Percentiles rank a stretch among this genome's conserved stretches.
Evolutionary conservation across 2,329 filamentous ascomycete species (phyloP).

Genomic region (Trichoderma hamatum): DNA sequence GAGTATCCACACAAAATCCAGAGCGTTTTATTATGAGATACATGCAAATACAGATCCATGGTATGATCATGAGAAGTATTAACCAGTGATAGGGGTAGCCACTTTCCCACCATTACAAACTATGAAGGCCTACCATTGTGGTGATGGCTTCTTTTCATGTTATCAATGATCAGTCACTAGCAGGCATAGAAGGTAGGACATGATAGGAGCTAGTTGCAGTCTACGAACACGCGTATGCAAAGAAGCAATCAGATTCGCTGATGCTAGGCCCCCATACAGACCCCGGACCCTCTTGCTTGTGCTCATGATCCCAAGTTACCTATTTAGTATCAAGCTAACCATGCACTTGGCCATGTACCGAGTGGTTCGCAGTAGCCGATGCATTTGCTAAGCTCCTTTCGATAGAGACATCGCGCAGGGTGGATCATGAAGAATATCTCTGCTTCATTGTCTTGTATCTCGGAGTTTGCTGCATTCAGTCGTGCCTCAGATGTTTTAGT

Average conservation of each 20-base stretch:
- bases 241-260: slow-evolving; percentile 14
- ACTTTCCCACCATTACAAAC: too few species aligned
- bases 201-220: not conserved
- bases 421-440: not conserved
- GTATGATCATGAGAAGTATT: not conserved
- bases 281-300: not conserved
- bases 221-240: slow-evolving; percentile 12
- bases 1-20: slow-evolving; percentile 2
- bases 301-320: slow-evolving; percentile 6
- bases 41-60: not conserved
- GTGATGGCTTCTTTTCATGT: not conserved
- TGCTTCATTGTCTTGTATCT: not conserved
- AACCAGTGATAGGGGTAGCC: not conserved
- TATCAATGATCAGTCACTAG: not conserved
- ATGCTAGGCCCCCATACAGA: not conserved
- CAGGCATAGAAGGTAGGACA: not conserved
- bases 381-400: not conserved
- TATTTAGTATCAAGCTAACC: not conserved
- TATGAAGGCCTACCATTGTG: not conserved
- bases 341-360: slow-evolving; percentile 2
- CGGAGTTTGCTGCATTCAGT: not conserved
- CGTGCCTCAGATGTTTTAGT: not conserved
- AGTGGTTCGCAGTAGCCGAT: not conserved
- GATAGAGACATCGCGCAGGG: not conserved
- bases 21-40: slow-evolving; percentile 6